A percentile compares a stretch with the other conserved stretches of the same genome.
Evolutionary conservation across 2,329 filamentous ascomycete species (phyloP).

Genomic region (Aotearoamyces nothofagi): DNA sequence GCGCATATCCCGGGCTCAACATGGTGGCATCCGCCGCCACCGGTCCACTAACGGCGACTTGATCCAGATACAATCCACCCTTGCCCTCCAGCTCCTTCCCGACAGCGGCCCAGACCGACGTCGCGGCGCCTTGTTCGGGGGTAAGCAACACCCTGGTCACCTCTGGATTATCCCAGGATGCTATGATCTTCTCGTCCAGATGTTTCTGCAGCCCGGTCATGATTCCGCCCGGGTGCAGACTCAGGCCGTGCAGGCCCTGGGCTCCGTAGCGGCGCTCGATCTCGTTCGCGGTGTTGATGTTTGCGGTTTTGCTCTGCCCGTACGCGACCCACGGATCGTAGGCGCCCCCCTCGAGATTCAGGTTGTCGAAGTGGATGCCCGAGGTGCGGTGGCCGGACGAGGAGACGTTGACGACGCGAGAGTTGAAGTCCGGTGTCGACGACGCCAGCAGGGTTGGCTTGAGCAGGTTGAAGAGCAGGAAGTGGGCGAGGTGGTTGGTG

Average conservation of each 20-base stretch:
- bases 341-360: conserved; percentile 15
- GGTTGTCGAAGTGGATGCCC: conserved; percentile 23
- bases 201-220: conserved; percentile 18
- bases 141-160: not conserved
- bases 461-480: conserved; percentile 35
- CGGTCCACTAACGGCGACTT: conserved; percentile 19
- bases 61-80: conserved; percentile 29
- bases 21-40: not conserved
- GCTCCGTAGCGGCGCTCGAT: conserved; percentile 26
- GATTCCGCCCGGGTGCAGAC: conserved; percentile 27
- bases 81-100: conserved; percentile 18
- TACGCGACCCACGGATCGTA: conserved; percentile 25
- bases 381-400: conserved; percentile 26
- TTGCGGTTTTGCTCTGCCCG: conserved; percentile 27
- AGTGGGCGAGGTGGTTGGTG: conserved; percentile 36
- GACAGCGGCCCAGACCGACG: conserved; percentile 23
- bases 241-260: conserved; percentile 23
- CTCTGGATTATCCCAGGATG: too few relatives aligned
- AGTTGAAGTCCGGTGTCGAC: conserved; percentile 24
- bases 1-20: conserved; percentile 1
- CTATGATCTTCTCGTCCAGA: too few relatives aligned
- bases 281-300: conserved; percentile 28
- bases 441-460: conserved; percentile 17
- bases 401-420: conserved; percentile 29
- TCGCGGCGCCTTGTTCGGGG: conserved; percentile 20